Percentiles rank a stretch among this genome's conserved stretches.
phyloP scores from a whole-genome alignment of 306 rosid species.

The Calophaca sinica region DNA sequence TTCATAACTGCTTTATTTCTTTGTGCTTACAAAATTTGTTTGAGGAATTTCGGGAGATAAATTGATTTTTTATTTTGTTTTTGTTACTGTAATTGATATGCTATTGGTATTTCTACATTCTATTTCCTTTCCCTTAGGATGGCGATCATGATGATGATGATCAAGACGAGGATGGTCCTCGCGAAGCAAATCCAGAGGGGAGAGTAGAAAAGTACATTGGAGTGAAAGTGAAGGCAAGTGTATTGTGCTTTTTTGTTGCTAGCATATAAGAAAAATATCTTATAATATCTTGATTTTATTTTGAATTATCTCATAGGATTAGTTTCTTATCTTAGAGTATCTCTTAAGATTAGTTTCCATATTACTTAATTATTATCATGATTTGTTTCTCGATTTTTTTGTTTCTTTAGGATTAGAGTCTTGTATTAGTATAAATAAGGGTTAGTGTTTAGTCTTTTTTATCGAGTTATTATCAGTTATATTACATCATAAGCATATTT shows the following conservation, averaged over 20 bases:
- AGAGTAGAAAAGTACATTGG: slow-evolving; percentile 98
- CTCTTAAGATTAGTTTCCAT: no score
- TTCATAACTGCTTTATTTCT: slow-evolving; percentile 28
- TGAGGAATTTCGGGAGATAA: slow-evolving; percentile 7
- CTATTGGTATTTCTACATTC: slow-evolving; percentile 26
- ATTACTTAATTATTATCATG: no score
- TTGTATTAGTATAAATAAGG: no score
- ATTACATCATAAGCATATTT: no score
- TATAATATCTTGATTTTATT: no score
- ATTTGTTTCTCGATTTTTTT: no score
- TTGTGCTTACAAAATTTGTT: slow-evolving; percentile 22
- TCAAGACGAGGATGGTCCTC: slow-evolving; percentile 83
- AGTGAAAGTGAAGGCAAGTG: slow-evolving; percentile 94
- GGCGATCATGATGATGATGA: slow-evolving; percentile 89
- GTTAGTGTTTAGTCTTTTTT: no score
- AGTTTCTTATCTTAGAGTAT: no score
- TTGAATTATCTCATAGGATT: no score
- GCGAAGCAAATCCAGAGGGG: slow-evolving; percentile 84
- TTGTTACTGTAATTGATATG: slow-evolving; percentile 33
- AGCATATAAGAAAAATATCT: no score
- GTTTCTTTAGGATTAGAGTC: no score
- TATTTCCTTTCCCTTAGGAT: slow-evolving; percentile 64
- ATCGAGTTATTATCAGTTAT: no score
- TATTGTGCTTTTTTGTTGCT: slow-evolving; percentile 24
- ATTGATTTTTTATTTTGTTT: background rate